These are phyloP conservation scores for Curvularia sp. DNA, from an alignment of 2,329 filamentous ascomycete species.

Conservation along the genomic window DNA sequence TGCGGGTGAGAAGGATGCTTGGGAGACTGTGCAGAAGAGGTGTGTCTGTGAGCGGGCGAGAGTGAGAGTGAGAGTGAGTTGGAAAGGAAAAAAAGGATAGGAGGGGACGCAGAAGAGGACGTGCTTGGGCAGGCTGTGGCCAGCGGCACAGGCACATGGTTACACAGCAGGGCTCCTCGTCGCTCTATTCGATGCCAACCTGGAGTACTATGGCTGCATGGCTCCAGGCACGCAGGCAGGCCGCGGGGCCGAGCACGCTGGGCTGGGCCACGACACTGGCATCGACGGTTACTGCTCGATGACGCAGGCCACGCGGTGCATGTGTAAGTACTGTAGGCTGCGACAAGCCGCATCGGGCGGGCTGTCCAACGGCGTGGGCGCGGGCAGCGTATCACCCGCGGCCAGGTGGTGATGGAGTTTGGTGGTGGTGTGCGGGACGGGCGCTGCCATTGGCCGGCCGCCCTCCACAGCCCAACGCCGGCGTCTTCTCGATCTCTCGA, in stretches of 20 bases:
- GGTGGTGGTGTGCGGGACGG: conserved; percentile 22
- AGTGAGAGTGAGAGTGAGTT: background rate
- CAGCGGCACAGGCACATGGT: conserved; percentile 9
- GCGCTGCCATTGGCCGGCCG: conserved; percentile 16
- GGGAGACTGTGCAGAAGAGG: background rate
- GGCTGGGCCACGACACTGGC: background rate
- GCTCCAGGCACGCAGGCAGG: background rate
- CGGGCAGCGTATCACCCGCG: conserved; percentile 20
- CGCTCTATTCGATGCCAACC: no score
- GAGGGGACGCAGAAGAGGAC: background rate
- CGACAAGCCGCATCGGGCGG: conserved; percentile 8
- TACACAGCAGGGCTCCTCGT: background rate
- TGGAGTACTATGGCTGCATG: no score
- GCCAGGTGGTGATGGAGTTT: conserved; percentile 22
- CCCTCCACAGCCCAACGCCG: conserved; percentile 19
- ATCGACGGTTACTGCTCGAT: conserved; percentile 1
- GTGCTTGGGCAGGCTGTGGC: conserved; percentile 4
- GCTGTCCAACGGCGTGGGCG: background rate
- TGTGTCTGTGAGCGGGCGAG: background rate
- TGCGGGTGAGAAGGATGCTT: background rate
- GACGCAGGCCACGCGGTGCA: conserved; percentile 1
- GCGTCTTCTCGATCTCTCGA: conserved; percentile 28
- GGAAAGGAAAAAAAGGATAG: background rate
- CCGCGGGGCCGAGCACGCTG: conserved; percentile 7
- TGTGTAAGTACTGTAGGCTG: background rate